Evolutionary conservation across 768 basidiomycete genomes (phyloP).

Genomic region (Austroboletus festivus): DNA sequence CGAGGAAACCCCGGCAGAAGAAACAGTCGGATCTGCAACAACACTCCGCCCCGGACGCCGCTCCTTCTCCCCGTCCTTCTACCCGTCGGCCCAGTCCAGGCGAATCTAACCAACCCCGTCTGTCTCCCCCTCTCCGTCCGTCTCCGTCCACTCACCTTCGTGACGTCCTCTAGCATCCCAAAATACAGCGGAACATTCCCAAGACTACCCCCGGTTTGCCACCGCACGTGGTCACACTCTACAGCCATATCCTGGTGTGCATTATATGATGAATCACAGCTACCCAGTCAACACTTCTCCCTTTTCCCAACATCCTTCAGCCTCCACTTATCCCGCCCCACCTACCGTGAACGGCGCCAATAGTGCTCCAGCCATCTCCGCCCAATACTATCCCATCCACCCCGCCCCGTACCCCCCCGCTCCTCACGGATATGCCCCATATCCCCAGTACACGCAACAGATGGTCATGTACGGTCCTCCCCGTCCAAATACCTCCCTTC

Average conservation of each 20-base stretch:
- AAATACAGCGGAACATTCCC: slow-evolving; percentile 17
- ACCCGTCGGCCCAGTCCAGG: slow-evolving; percentile 28
- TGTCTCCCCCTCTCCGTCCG: slow-evolving; percentile 3
- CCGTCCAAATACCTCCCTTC: slow-evolving; percentile 35
- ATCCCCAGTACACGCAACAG: slow-evolving; percentile 53
- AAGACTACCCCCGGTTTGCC: slow-evolving; percentile 31
- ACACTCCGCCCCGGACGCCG: slow-evolving; percentile 16
- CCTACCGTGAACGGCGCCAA: slow-evolving; percentile 39
- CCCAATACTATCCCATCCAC: slow-evolving; percentile 57
- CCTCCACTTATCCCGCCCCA: slow-evolving; percentile 34
- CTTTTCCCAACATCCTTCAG: slow-evolving; percentile 40
- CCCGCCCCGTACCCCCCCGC: slow-evolving; percentile 46
- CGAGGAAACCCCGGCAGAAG: slow-evolving; percentile 56
- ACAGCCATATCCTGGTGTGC: slow-evolving; percentile 55
- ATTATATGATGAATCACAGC: slow-evolving; percentile 66
- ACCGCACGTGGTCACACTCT: slow-evolving; percentile 41
- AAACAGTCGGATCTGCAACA: slow-evolving; percentile 38
- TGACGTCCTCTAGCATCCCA: slow-evolving; percentile 17
- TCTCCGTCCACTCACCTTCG: neutral
- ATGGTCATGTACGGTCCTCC: slow-evolving; percentile 66
- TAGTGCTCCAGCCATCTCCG: slow-evolving; percentile 38
- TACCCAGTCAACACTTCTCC: slow-evolving; percentile 61
- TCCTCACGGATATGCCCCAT: slow-evolving; percentile 49
- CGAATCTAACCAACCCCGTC: slow-evolving; percentile 20
- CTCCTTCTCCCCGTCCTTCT: slow-evolving; percentile 25